Evolutionary conservation across 2,329 filamentous ascomycete genomes (phyloP).

Genomic region (Verticillium tricorpus): DNA sequence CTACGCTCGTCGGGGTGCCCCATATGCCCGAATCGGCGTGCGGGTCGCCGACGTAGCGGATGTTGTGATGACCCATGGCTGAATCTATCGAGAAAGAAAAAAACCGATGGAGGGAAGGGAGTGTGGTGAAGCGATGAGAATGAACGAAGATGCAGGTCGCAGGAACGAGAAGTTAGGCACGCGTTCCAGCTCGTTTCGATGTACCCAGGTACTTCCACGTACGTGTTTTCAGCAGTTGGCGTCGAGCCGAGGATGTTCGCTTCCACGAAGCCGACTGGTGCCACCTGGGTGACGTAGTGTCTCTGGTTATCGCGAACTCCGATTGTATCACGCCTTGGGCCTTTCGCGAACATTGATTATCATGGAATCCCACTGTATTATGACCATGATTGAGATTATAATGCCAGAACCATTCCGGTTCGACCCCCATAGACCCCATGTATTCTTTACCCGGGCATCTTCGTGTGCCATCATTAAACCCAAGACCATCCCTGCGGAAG

Average conservation of each 20-base stretch:
- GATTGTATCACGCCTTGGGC: too few relatives aligned
- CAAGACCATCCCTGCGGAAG: too few relatives aligned
- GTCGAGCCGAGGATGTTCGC: not conserved
- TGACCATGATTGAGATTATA: too few relatives aligned
- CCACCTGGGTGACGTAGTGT: not conserved
- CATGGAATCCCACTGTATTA: too few relatives aligned
- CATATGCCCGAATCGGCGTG: conserved; percentile 27
- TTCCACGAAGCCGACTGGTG: not conserved
- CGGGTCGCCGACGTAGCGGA: conserved; percentile 28
- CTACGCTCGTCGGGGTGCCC: conserved; percentile 33
- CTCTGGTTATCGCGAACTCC: too few relatives aligned
- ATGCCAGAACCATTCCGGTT: too few relatives aligned
- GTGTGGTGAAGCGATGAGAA: not conserved
- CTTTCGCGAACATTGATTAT: too few relatives aligned
- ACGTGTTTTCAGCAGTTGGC: not conserved
- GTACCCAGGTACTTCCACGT: not conserved
- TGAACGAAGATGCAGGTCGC: not conserved
- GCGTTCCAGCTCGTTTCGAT: not conserved
- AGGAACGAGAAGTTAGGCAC: not conserved
- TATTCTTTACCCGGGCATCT: too few relatives aligned
- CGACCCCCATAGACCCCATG: too few relatives aligned
- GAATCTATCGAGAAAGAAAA: not conserved
- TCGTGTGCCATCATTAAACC: too few relatives aligned
- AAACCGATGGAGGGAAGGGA: not conserved
- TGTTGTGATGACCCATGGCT: conserved; percentile 30